Percentiles rank a stretch among this genome's conserved stretches.
Evolutionary conservation across 2,329 filamentous ascomycete genomes (phyloP).

Genomic region (Claviceps maximensis): DNA sequence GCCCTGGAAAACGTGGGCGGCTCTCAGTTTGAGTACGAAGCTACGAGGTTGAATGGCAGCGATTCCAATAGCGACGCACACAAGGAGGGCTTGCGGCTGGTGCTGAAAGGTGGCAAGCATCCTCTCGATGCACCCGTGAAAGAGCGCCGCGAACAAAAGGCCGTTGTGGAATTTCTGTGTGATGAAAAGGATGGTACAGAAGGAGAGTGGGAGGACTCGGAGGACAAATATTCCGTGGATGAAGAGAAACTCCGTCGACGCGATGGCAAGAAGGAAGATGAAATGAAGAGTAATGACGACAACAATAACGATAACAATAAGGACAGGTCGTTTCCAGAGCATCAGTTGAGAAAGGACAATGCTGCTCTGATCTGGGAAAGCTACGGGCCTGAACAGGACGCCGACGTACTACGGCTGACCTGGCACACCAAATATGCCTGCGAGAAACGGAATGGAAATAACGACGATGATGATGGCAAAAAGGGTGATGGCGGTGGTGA

Average conservation of each 20-base stretch:
- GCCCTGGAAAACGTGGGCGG: constrained; percentile 48
- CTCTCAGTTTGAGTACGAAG: constrained; percentile 48
- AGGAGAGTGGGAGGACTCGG: constrained; percentile 45
- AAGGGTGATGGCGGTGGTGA: constrained; percentile 32
- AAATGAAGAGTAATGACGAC: constrained; percentile 22
- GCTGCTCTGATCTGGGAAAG: constrained; percentile 63
- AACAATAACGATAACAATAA: constrained; percentile 18
- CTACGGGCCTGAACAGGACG: constrained; percentile 49
- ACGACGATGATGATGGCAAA: constrained; percentile 22
- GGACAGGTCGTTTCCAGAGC: constrained; percentile 30
- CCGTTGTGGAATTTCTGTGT: constrained; percentile 77
- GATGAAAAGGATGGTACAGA: constrained; percentile 63
- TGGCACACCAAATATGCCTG: constrained; percentile 88
- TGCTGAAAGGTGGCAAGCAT: constrained; percentile 48
- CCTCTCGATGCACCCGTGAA: constrained; percentile 35
- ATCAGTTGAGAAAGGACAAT: constrained; percentile 39
- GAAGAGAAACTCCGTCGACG: background rate
- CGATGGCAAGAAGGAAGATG: constrained; percentile 6
- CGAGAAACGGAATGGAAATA: constrained; percentile 36
- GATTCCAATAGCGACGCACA: constrained; percentile 50
- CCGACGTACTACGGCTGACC: constrained; percentile 54
- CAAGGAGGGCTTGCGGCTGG: constrained; percentile 59
- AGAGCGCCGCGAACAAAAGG: constrained; percentile 49
- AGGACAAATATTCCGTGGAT: constrained; percentile 17
- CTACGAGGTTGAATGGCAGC: constrained; percentile 51